Evolutionary conservation across 2,329 filamentous ascomycete species (phyloP), one percentile per base, ranked within the genome.

Genomic region (Coleophoma crateriformis): DNA sequence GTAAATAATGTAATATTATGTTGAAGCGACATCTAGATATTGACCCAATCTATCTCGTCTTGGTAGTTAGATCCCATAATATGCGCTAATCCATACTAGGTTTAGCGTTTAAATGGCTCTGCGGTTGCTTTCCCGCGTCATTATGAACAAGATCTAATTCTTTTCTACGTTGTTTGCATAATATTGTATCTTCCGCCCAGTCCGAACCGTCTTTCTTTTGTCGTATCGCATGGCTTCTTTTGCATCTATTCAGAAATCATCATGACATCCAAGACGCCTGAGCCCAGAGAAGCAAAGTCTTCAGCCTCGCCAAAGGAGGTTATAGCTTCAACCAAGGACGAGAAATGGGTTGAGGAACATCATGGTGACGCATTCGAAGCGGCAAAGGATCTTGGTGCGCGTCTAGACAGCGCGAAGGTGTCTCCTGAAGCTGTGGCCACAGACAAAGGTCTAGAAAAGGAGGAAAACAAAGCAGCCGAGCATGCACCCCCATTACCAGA

Each of bases 401-500:
- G 22, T 7, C 6, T n/a, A 8, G 41, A 44, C 14, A 20, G 13
- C 5, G 15, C 17, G 17, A 3, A 17, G 8, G 39, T 22, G 15
- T 41, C 39, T 41, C 6, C 17, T 20, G 52, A 49, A 38, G 20
- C 20, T 7, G 49, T 32, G 39, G 47, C 48, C 27, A 19, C 22
- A n/a, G 45, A 52, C 14, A 50, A 59, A 17, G 52, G 54, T n/a
- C 53, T 57, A 38, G 51, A 52, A 17, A 40, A 43, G n/a, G 52
- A 58, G 33, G 52, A 57, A 27, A 54, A 61, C 33, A 64, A 61
- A 49, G 69, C 71, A 46, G 68, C 66, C 49, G 61, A 69, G 49
- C 56, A 71, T 51, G 60, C 65, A 51, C 74, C 73, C 47, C 74
- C 74, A 40, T 67, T 79, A 45, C 63, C 63, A 12, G 52, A 63